phyloP scores from a whole-genome alignment of 1,284 basidiomycete genomes.

The Irpex sp. region DNA sequence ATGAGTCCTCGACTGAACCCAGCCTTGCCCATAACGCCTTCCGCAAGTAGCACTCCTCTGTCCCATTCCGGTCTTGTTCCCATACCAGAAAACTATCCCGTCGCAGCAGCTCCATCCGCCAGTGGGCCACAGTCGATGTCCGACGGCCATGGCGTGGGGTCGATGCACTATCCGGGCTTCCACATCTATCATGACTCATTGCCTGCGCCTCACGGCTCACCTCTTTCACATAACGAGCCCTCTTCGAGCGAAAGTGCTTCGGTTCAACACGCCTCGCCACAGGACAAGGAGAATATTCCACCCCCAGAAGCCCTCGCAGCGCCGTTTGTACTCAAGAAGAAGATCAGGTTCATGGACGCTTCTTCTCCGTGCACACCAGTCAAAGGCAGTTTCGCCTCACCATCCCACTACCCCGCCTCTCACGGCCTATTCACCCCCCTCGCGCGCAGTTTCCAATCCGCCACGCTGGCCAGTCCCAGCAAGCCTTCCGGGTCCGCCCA shows the following conservation, averaged over 20 bases:
- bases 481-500: too few relatives aligned
- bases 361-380: neutral
- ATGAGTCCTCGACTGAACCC: neutral
- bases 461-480: neutral
- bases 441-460: neutral
- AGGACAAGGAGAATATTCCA: slow-evolving; percentile 50
- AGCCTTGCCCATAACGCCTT: neutral
- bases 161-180: slow-evolving; percentile 72
- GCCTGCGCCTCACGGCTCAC: neutral
- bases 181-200: slow-evolving; percentile 47
- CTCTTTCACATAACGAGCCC: neutral
- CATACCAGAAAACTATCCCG: neutral
- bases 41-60: neutral
- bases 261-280: slow-evolving; percentile 28
- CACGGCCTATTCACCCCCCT: neutral
- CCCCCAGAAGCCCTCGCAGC: slow-evolving; percentile 7
- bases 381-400: neutral
- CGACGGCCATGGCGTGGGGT: slow-evolving; percentile 37
- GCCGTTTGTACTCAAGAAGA: slow-evolving; percentile 1
- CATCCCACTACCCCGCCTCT: neutral
- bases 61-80: neutral
- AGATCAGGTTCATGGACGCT: slow-evolving; percentile 8
- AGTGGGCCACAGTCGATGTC: neutral
- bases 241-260: slow-evolving; percentile 12
- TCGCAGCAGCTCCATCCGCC: slow-evolving; percentile 6